Evolutionary conservation across 441 rosid genomes (phyloP).

Genomic region (Melastoma candidum): DNA sequence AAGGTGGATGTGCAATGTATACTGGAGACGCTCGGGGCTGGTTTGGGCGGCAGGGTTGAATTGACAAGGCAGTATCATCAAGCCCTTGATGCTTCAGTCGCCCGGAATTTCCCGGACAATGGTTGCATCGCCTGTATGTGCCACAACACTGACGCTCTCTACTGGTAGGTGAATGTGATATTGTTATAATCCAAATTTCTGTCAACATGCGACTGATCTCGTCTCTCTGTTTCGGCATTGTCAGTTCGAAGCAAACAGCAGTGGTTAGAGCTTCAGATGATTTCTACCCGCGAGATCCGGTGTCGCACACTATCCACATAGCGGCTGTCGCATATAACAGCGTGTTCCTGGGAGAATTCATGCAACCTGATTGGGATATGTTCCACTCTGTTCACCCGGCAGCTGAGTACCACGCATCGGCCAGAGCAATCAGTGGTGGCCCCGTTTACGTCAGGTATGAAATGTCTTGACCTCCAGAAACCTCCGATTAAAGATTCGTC

Average conservation of each 20-base stretch:
- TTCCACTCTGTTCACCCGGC: slow-evolving; percentile 84
- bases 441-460: slow-evolving; percentile 75
- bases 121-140: slow-evolving; percentile 95
- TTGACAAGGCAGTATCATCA: slow-evolving; percentile 77
- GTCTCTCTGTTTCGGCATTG: too few species aligned
- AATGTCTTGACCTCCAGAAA: not conserved
- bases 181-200: too few species aligned
- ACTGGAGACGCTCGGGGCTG: slow-evolving; percentile 80
- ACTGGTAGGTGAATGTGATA: too few species aligned
- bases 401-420: slow-evolving; percentile 86
- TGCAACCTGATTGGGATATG: slow-evolving; percentile 98
- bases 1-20: slow-evolving; percentile 89
- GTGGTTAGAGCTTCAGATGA: slow-evolving; percentile 32
- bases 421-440: slow-evolving; percentile 90
- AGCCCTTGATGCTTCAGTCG: slow-evolving; percentile 78
- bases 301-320: slow-evolving; percentile 83
- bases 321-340: slow-evolving; percentile 85
- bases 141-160: slow-evolving; percentile 67
- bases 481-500: not conserved
- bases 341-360: slow-evolving; percentile 79
- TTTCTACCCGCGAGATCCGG: not conserved
- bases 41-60: slow-evolving; percentile 81
- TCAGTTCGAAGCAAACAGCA: slow-evolving; percentile 85
- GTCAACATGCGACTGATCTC: too few species aligned
- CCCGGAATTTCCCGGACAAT: slow-evolving; percentile 69